phyloP scores from a whole-genome alignment of 495 filamentous ascomycete species.

The Lichenothelia convexa region DNA sequence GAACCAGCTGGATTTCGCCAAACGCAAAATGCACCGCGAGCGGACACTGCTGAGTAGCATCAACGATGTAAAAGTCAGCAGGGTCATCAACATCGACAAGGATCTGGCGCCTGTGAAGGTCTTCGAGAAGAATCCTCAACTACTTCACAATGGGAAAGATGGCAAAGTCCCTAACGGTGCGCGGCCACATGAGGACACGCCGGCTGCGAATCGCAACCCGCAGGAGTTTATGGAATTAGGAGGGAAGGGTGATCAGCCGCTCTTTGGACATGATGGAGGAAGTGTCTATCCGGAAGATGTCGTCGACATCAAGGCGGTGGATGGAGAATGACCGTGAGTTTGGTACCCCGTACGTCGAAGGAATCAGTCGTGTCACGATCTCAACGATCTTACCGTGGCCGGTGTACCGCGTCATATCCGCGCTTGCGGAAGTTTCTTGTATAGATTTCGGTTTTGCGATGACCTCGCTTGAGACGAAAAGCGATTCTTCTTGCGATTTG shows the following conservation, averaged over 20 bases:
- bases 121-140: conserved; percentile 48
- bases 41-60: conserved; percentile 69
- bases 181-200: conserved; percentile 35
- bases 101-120: conserved; percentile 45
- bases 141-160: conserved; percentile 1
- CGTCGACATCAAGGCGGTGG: conserved; percentile 2
- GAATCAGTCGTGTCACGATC: no score
- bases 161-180: conserved; percentile 7
- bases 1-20: conserved; percentile 63
- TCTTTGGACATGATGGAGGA: conserved; percentile 46
- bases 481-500: no score
- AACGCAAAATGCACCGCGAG: conserved; percentile 60
- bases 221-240: conserved; percentile 66
- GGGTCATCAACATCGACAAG: conserved; percentile 34
- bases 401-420: no score
- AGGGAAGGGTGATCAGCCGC: conserved; percentile 58
- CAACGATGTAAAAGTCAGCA: conserved; percentile 56
- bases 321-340: no score
- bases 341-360: no score
- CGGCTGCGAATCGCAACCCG: conserved; percentile 43
- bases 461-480: no score
- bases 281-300: conserved; percentile 25
- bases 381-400: no score
- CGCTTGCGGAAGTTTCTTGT: no score
- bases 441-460: no score